phyloP scores from a whole-genome alignment of 2,329 filamentous ascomycete species.

The Neodidymelliopsis sp. region DNA sequence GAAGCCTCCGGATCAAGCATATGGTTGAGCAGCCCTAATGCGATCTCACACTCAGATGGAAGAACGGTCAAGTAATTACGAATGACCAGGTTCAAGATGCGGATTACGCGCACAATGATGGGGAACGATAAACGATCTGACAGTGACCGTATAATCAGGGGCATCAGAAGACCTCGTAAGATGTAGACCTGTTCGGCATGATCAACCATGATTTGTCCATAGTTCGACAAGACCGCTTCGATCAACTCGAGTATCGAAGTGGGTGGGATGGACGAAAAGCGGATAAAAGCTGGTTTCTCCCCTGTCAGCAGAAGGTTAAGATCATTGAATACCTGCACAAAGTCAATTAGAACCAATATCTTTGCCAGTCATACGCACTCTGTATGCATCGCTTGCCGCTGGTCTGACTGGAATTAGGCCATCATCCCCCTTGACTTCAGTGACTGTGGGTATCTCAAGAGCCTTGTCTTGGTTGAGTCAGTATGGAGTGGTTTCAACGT shows the following conservation, averaged over 20 bases:
- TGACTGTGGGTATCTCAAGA: conserved; percentile 65
- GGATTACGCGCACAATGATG: conserved; percentile 79
- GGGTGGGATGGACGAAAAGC: conserved; percentile 77
- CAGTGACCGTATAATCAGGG: conserved; percentile 78
- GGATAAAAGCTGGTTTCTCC: conserved; percentile 81
- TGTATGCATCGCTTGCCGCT: conserved; percentile 85
- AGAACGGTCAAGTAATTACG: conserved; percentile 79
- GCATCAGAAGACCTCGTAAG: conserved; percentile 79
- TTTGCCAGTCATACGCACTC: conserved; percentile 54
- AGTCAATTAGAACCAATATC: conserved; percentile 14
- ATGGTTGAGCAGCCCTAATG: conserved; percentile 81
- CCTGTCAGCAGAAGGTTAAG: conserved; percentile 87
- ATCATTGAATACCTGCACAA: conserved; percentile 79
- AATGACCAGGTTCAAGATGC: conserved; percentile 83
- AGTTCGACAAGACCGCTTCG: conserved; percentile 86
- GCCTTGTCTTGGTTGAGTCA: conserved; percentile 40
- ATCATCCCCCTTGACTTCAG: conserved; percentile 72
- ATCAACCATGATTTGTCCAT: conserved; percentile 77
- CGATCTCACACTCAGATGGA: conserved; percentile 80
- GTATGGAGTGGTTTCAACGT: neutral
- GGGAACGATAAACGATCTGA: conserved; percentile 82
- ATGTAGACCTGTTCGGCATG: conserved; percentile 85
- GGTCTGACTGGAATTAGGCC: conserved; percentile 72
- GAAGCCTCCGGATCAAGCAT: conserved; percentile 84
- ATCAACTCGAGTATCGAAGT: conserved; percentile 91